These are phyloP conservation scores for Colletotrichum noveboracense DNA, from an alignment of 2,329 filamentous ascomycete species.

Conservation along the genomic window DNA sequence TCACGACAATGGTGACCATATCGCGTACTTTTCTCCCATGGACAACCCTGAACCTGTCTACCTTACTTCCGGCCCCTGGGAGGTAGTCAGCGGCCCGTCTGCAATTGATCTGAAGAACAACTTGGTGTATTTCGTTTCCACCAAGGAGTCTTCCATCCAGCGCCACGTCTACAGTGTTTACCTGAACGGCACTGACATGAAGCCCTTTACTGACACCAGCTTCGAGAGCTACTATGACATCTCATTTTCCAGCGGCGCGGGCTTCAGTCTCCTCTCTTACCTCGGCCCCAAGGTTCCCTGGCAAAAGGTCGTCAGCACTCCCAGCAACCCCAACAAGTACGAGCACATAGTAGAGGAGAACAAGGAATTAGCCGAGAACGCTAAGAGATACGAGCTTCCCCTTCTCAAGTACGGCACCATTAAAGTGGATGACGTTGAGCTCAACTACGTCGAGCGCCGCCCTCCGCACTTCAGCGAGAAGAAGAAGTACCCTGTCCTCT, in stretches of 20 bases:
- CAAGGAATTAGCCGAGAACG: conserved; percentile 68
- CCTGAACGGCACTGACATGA: conserved; percentile 77
- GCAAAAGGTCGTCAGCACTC: conserved; percentile 89
- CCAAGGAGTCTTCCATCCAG: conserved; percentile 86
- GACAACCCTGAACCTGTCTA: conserved; percentile 82
- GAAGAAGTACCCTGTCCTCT: conserved; percentile 91
- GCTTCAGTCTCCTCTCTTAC: conserved; percentile 86
- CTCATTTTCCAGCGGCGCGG: conserved; percentile 83
- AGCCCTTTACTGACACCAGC: conserved; percentile 74
- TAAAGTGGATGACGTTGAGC: conserved; percentile 78
- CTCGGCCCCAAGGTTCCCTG: conserved; percentile 85
- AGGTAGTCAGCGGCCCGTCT: conserved; percentile 85
- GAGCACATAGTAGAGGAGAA: conserved; percentile 83
- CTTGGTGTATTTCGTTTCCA: conserved; percentile 87
- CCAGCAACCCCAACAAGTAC: conserved; percentile 68
- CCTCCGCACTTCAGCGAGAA: conserved; percentile 86
- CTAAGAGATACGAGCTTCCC: conserved; percentile 80
- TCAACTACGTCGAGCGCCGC: conserved; percentile 80
- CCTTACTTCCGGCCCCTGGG: conserved; percentile 89
- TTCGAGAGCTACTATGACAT: conserved; percentile 79
- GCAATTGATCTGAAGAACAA: conserved; percentile 85
- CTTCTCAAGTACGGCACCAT: conserved; percentile 83
- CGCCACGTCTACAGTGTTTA: conserved; percentile 91
- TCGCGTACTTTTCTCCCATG: conserved; percentile 91
- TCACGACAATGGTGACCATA: conserved; percentile 84